Percentiles rank a stretch among this genome's conserved stretches.
phyloP scores from a whole-genome alignment of 1,284 basidiomycete species.

The Heimioporus retisporus region DNA sequence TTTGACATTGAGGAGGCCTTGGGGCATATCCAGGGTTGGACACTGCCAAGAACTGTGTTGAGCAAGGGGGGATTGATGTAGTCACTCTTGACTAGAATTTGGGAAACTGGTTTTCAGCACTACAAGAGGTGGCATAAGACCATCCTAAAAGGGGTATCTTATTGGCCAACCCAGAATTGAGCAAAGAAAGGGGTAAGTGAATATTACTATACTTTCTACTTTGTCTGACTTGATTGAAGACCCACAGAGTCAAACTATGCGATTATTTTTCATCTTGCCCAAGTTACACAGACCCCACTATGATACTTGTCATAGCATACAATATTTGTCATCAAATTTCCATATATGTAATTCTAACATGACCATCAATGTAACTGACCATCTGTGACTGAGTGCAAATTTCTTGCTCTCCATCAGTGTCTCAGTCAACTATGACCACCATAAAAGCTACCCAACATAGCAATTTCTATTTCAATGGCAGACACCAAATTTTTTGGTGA shows the following conservation, averaged over 20 bases:
- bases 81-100: background rate
- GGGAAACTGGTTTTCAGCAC: background rate
- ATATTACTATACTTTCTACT: background rate
- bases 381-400: no score
- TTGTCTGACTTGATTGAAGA: background rate
- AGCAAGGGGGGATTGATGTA: background rate
- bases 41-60: background rate
- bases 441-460: no score
- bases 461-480: no score
- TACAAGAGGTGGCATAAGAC: background rate
- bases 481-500: no score
- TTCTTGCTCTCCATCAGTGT: no score
- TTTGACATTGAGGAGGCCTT: background rate
- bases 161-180: background rate
- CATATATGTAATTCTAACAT: no score
- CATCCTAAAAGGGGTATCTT: background rate
- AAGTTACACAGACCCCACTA: no score
- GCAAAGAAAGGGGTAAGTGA: background rate
- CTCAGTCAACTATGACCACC: no score
- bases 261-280: background rate
- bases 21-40: background rate
- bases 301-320: no score
- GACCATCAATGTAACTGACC: no score
- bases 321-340: no score
- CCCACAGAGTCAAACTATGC: background rate